Evolutionary conservation across 2,329 filamentous ascomycete species (phyloP), one percentile per base, ranked within the genome.

Genomic region (Rutstroemia sp.): DNA sequence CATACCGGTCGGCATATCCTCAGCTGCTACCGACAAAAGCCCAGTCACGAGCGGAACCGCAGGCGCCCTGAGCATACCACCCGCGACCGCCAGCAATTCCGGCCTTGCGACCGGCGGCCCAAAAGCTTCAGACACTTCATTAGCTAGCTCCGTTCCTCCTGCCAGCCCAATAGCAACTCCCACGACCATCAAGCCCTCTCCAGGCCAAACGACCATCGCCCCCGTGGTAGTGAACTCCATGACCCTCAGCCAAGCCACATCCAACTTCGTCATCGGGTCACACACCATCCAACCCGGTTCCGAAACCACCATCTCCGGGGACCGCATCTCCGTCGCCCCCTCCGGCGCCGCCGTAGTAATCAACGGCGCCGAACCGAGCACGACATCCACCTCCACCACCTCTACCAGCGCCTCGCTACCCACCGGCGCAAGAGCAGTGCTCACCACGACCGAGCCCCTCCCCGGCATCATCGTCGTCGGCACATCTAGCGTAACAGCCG

Each of bases 281-380:
- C 63, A 63, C 52, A 66, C 64, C 4, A 57, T 66, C 7, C 39
- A 45, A 2, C 64, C 62, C 5, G 65, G 62, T 8, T 62, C 59
- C n/a, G 59, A 57, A n/a, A 56, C 65, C 39, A 66, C 65, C 1
- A 50, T 63, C 2, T 57, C 58, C 19, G 63, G 64, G 0, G 56
- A 66, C 49, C 52, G 58, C 12, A 62, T 67, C 21, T 64, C 63
- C 19, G 9, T 65, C 2, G 59, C 58, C 1, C 48, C 64, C 6
- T 57, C 57, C 5, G 61, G 61, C 30, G 52, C 54, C 10, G 62
- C 58, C 3, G 56, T 67, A 4, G 59, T 63, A 3, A 58, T 66
- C 30, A 66, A 67, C 38, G 52, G 51, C 6, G 58, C 47, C 6
- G 30, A 34, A 34, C 9, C 30, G 12, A 34, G 30, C 30, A 34